A percentile compares a stretch with the other conserved stretches of the same genome.
Evolutionary conservation across 1,284 basidiomycete genomes (phyloP).

Genomic region (Pseudozyma tsukubaensis): DNA sequence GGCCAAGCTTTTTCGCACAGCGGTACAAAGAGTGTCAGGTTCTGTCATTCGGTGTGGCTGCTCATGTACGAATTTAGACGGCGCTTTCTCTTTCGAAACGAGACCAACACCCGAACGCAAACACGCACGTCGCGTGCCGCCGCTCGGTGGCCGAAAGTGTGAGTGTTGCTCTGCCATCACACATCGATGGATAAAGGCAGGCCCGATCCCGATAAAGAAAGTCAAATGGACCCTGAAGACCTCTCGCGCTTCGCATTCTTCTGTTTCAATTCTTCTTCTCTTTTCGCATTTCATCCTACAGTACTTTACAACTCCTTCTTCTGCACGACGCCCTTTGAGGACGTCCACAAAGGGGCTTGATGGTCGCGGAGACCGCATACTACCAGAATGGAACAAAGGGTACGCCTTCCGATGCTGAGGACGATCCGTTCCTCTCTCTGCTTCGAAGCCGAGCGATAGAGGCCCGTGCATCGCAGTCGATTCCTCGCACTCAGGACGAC

Average conservation of each 20-base stretch:
- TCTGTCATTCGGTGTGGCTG: too few species aligned
- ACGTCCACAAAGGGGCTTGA: background rate
- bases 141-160: background rate
- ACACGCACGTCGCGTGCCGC: slow-evolving; percentile 19
- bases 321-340: background rate
- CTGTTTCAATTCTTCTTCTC: background rate
- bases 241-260: background rate
- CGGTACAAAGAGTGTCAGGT: too few species aligned
- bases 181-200: background rate
- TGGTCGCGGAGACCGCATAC: too few species aligned
- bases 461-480: slow-evolving; percentile 18
- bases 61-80: too few species aligned
- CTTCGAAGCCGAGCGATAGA: slow-evolving; percentile 30
- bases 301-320: background rate
- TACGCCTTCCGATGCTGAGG: background rate
- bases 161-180: too few species aligned
- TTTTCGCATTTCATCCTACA: background rate
- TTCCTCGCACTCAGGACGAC: slow-evolving; percentile 14
- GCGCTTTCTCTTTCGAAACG: background rate
- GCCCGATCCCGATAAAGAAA: slow-evolving; percentile 11
- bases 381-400: too few species aligned
- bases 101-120: slow-evolving; percentile 6
- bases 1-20: too few species aligned
- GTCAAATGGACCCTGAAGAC: slow-evolving; percentile 2
- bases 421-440: slow-evolving; percentile 38